Evolutionary conservation across 179 eudicot genomes (phyloP), one percentile per base, ranked within the genome.

Genomic region (Gypsophila paniculata): DNA sequence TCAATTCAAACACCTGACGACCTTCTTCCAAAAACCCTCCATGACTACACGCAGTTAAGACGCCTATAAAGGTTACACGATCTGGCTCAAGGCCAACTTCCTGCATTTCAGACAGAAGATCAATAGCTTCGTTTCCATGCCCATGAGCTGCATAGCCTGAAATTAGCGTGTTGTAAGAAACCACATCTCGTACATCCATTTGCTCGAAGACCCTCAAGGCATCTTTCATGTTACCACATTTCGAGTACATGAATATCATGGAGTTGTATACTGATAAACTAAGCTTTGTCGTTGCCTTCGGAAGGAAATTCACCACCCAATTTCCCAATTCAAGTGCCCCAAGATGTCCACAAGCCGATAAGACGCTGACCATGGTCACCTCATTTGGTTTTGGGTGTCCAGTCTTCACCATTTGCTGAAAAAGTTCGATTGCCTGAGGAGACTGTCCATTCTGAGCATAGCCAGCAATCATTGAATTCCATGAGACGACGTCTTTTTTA

Each of bases 391-490:
- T 81, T 39, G 72, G 55, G 70, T 23, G 32, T 22, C 77, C 73
- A 21, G 25, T 61, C 32, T 44, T n/a, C 59, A 75, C 19, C 88
- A 89, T 84, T 64, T 85, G 83, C 61, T 81, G 80, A 74, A 89
- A 89, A 39, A 89, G 85, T 12, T 87, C 84, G 38, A 89, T 68
- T 12, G 94, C 91, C 44, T 61, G 65, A 49, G 79, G 61, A 12
- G 91, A 85, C 62, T 85, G 83, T 18, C 91, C 93, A 55, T 89
- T 89, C 68, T 89, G 93, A 6, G 89, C 80, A 79, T 87, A 87
- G 67, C 94, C 94, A 60, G 88, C 80, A 75, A 89, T 84, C 87
- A 89, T 82, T 36, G 94, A 79, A 71, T 87, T 89, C 94, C 94
- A 89, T 0, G 91, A 82, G 65, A 89, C 61, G 0, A 82, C 76